Conservation (phyloP, 2,329 filamentous ascomycete genomes). For the Aspergillus spinulosporus region DNA sequence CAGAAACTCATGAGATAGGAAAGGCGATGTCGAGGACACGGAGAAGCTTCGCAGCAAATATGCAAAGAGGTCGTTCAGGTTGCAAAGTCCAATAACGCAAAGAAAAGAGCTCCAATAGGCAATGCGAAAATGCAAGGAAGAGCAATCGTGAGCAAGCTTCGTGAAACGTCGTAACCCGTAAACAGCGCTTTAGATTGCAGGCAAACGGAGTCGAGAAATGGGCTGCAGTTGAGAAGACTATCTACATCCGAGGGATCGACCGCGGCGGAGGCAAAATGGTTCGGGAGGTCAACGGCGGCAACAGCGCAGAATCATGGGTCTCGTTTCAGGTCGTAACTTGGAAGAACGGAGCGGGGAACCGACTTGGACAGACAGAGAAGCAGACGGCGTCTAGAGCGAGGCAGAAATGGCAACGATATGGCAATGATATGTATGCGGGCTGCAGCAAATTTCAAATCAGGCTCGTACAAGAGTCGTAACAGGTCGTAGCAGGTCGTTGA, state of each 20-base stretch:
- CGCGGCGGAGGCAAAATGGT: constrained; percentile 11
- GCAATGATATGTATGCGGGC: constrained; percentile 16
- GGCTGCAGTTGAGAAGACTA: constrained; percentile 19
- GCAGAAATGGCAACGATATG: constrained; percentile 10
- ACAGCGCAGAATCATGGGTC: constrained; percentile 39
- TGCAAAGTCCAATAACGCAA: constrained; percentile 7
- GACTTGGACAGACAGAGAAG: constrained; percentile 21
- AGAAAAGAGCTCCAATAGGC: constrained; percentile 20
- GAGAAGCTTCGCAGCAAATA: constrained; percentile 8
- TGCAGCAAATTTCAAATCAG: constrained; percentile 19
- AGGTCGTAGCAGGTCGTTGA: constrained; percentile 36
- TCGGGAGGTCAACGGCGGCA: constrained; percentile 21
- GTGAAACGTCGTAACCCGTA: constrained; percentile 36
- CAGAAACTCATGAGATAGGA: constrained; percentile 12
- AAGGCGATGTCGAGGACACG: constrained; percentile 10
- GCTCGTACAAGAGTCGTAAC: constrained; percentile 24
- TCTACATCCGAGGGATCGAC: constrained; percentile 26
- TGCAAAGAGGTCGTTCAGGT: constrained; percentile 12
- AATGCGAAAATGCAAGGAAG: constrained; percentile 30
- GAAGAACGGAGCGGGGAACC: constrained; percentile 31
- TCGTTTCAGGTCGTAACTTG: constrained; percentile 45
- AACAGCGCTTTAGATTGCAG: constrained; percentile 27
- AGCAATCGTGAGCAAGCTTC: constrained; percentile 34
- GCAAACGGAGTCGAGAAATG: constrained; percentile 24
- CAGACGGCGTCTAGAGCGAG: neutral